Evolutionary conservation across 352 stramenopile genomes (phyloP).

Genomic region (Saprolegnia diclina): DNA sequence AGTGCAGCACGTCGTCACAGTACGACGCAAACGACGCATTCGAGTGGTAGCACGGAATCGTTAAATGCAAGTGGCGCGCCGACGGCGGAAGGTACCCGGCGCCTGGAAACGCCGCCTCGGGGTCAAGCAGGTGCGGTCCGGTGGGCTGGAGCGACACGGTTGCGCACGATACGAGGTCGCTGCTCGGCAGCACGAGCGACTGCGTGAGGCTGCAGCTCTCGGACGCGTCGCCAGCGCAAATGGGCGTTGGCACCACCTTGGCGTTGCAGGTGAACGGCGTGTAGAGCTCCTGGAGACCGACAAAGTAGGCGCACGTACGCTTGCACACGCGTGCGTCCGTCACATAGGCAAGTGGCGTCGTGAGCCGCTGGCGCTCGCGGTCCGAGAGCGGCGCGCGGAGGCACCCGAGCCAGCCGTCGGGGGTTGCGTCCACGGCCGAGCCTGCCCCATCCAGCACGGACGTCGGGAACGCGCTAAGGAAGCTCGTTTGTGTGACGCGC

Average conservation of each 20-base stretch:
- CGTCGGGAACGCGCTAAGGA: neutral
- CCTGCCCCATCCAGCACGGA: no score
- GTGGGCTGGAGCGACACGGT: neutral
- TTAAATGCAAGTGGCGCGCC: neutral
- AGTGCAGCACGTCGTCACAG: neutral
- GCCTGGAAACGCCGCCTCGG: neutral
- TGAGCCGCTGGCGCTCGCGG: neutral
- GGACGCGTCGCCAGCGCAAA: neutral
- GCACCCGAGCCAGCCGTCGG: neutral
- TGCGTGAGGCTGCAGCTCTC: neutral
- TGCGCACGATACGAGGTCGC: neutral
- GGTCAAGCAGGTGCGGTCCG: neutral
- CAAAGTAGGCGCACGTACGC: neutral
- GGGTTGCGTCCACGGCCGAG: neutral
- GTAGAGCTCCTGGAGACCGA: conserved; percentile 6
- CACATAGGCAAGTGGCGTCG: neutral
- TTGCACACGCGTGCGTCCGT: neutral
- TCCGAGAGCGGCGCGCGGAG: neutral
- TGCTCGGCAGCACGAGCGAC: neutral
- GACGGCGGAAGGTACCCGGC: neutral
- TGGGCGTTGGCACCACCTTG: neutral
- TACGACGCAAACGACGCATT: neutral
- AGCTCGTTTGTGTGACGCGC: neutral
- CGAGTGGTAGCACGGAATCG: neutral
- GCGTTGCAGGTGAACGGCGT: neutral